Base-by-base conservation (phyloP, 306 rosid species). In the Ceratonia siliqua region DNA sequence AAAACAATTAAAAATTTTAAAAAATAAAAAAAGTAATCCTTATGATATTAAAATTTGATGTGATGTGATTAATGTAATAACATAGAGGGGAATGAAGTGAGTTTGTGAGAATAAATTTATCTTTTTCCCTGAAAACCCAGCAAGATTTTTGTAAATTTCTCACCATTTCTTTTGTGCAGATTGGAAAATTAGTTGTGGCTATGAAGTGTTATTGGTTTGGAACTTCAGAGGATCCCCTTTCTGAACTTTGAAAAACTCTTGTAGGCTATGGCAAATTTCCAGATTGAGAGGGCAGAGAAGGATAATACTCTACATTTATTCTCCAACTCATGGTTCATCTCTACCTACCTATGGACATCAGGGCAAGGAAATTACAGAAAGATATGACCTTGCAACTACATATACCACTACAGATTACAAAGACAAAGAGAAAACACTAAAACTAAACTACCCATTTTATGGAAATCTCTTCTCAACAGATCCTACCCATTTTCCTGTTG, bases 331-430 rank as follows among this genome's bases (percentile, higher is more conserved):
- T 25, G 65, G 62, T 66, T 63, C 78, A 42, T 53, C 57, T 58
- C 77, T 70, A 77, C 76, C 82, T 70, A 79, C 70, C 79, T 87
- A 82, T 88, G 27, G 78, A 86, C 93, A 81, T 22, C 41, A 33
- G 56, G 75, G 18, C 53, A 70, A 81, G 24, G 58, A 76, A 28
- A 62, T 30, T 67, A 71, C 70, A 68, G 30, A 45, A 46, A 36
- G 41, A 45, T 24, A 79, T 43, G 70, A 74, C 66, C 81, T 64
- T 77, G 13, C 32, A 52, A 81, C 76, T 75, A 81, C 82, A 79
- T 73, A 81, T 68, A 75, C 63, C 55, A 80, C 79, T 52, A 77
- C 74, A 84, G 61, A 79, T 78, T 62, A 80, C 77, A 78, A 64
- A 35, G 30, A 55, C 33, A 45, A 36, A 76, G 48, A 5, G 5